phyloP scores from a whole-genome alignment of 208 protist genomes.

The Trypanosoma conorhini region DNA sequence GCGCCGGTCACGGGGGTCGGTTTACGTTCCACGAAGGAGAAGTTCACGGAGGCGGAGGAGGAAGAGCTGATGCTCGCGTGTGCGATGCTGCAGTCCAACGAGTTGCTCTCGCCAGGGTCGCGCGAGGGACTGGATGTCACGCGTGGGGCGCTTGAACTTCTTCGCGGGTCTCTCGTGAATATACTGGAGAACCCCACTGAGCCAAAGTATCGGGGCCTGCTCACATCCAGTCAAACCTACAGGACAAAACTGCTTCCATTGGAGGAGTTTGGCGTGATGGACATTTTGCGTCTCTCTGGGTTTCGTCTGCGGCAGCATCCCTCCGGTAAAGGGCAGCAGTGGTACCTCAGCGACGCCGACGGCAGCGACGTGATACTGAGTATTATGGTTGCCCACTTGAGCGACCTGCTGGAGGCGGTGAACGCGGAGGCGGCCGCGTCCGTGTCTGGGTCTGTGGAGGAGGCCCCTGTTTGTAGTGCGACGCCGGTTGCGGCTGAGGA shows the following conservation, averaged over 20 bases:
- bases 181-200: slow-evolving; percentile 55
- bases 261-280: slow-evolving; percentile 55
- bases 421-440: not conserved
- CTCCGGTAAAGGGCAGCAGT: slow-evolving; percentile 44
- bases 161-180: slow-evolving; percentile 49
- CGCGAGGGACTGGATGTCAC: slow-evolving; percentile 43
- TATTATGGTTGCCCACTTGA: slow-evolving; percentile 41
- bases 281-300: slow-evolving; percentile 61
- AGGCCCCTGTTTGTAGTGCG: not conserved
- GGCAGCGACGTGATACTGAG: slow-evolving; percentile 50
- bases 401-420: slow-evolving; percentile 33
- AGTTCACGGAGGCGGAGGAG: slow-evolving; percentile 59
- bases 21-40: slow-evolving; percentile 30
- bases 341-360: slow-evolving; percentile 57
- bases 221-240: slow-evolving; percentile 61
- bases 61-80: slow-evolving; percentile 55
- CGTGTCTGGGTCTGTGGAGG: not conserved
- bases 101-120: slow-evolving; percentile 38
- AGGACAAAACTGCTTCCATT: slow-evolving; percentile 57
- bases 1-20: not conserved
- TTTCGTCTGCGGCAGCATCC: slow-evolving; percentile 54
- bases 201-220: slow-evolving; percentile 58
- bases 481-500: not conserved
- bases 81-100: slow-evolving; percentile 75
- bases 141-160: slow-evolving; percentile 37